A percentile compares a stretch with the other conserved stretches of the same genome.
Conservation (phyloP, 192 early-diverging fungal species). For the Mortierella hygrophila region DNA sequence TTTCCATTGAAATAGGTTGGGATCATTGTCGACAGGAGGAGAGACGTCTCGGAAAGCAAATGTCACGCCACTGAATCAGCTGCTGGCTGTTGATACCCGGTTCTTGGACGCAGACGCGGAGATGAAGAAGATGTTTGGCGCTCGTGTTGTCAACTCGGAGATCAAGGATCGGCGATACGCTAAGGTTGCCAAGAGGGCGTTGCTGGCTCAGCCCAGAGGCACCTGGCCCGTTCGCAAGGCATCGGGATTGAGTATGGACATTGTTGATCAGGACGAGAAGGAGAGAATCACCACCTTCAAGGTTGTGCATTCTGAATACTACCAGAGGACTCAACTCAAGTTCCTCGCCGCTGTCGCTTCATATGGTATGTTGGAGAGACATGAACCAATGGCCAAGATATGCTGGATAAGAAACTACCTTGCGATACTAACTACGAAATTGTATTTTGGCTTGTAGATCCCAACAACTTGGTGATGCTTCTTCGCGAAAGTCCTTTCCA, state of each 20-base stretch:
- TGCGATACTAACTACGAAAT: not conserved
- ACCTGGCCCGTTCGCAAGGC: slow-evolving; percentile 77
- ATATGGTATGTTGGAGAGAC: slow-evolving; percentile 46
- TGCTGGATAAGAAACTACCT: not conserved
- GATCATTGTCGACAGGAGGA: slow-evolving; percentile 10
- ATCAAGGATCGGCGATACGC: slow-evolving; percentile 64
- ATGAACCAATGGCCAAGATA: not conserved
- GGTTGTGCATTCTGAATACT: slow-evolving; percentile 78
- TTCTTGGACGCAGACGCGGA: slow-evolving; percentile 88
- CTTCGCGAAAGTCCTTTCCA: slow-evolving; percentile 88
- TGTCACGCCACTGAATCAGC: slow-evolving; percentile 35
- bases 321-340: slow-evolving; percentile 79
- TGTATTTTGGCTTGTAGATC: slow-evolving; percentile 60
- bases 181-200: slow-evolving; percentile 64
- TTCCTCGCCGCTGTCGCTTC: slow-evolving; percentile 82
- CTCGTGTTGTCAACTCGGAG: slow-evolving; percentile 76
- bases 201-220: slow-evolving; percentile 76
- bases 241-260: slow-evolving; percentile 64
- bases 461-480: slow-evolving; percentile 76
- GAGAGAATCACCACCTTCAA: slow-evolving; percentile 61
- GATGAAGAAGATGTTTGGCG: slow-evolving; percentile 92
- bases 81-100: slow-evolving; percentile 72
- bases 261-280: slow-evolving; percentile 56
- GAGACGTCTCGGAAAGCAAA: slow-evolving; percentile 9
- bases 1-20: slow-evolving; percentile 6